Percentiles rank a stretch among this genome's conserved stretches.
These are phyloP conservation scores for Vitis vinifera DNA, from an alignment of 164 flowering plant species.

Conservation along the genomic window ASM3070453v1 NC_081807.1:3271501-3272000, in stretches of 20 bases:
- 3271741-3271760: too few species aligned
- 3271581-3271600: not conserved
- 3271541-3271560: too few species aligned
- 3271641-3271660: too few species aligned
- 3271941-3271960: not conserved
- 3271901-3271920: not conserved
- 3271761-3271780: too few species aligned
- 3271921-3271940: not conserved
- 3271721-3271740: too few species aligned
- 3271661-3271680: too few species aligned
- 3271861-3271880: not conserved
- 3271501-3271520: not conserved
- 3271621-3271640: too few species aligned
- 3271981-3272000: too few species aligned
- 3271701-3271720: not conserved
- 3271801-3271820: not conserved
- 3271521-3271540: too few species aligned
- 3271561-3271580: not conserved
- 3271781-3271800: not conserved
- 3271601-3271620: not conserved
- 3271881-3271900: not conserved
- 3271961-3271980: too few species aligned
- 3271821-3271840: not conserved
- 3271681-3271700: not conserved
- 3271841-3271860: not conserved